A percentile compares a stretch with the other conserved stretches of the same genome.
These are phyloP conservation scores for Zygotorulaspora chibaensis DNA, from an alignment of 805 yeast genomes.

Conservation along the genomic window DNA sequence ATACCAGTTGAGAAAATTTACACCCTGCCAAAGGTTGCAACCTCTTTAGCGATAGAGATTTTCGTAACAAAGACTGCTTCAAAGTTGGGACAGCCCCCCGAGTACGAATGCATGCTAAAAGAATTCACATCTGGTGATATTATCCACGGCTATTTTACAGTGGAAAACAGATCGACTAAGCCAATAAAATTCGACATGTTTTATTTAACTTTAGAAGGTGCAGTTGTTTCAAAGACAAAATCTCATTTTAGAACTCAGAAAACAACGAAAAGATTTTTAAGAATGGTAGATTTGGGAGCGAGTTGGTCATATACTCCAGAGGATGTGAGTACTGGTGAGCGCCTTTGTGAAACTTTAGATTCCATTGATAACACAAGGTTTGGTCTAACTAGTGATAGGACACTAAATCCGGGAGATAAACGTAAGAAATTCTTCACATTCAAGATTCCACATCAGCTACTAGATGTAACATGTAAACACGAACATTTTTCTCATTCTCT, in stretches of 20 bases:
- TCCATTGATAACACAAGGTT: conserved; percentile 26
- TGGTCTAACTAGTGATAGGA: conserved; percentile 44
- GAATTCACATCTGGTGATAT: conserved; percentile 56
- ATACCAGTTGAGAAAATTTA: conserved; percentile 24
- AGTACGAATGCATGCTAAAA: conserved; percentile 34
- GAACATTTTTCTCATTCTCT: conserved; percentile 31
- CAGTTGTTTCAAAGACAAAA: conserved; percentile 27
- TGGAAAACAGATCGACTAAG: conserved; percentile 40
- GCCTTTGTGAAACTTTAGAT: conserved; percentile 11
- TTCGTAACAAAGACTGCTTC: conserved; percentile 21
- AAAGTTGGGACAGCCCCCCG: conserved; percentile 19
- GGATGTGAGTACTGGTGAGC: conserved; percentile 15
- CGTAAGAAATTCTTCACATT: conserved; percentile 57
- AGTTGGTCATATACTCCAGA: conserved; percentile 43
- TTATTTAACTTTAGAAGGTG: conserved; percentile 54
- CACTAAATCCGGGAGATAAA: conserved; percentile 43
- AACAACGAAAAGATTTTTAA: conserved; percentile 37
- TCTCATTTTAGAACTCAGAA: conserved; percentile 11
- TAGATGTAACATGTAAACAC: conserved; percentile 51
- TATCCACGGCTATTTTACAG: conserved; percentile 46
- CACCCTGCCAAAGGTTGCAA: conserved; percentile 19
- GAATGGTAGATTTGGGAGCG: conserved; percentile 50
- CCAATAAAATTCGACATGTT: conserved; percentile 57
- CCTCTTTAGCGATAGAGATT: conserved; percentile 24
- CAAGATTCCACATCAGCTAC: conserved; percentile 47